These are phyloP conservation scores for Pichiaceae sp. DNA, from an alignment of 1,139 yeast genomes.

Conservation along the genomic window DNA sequence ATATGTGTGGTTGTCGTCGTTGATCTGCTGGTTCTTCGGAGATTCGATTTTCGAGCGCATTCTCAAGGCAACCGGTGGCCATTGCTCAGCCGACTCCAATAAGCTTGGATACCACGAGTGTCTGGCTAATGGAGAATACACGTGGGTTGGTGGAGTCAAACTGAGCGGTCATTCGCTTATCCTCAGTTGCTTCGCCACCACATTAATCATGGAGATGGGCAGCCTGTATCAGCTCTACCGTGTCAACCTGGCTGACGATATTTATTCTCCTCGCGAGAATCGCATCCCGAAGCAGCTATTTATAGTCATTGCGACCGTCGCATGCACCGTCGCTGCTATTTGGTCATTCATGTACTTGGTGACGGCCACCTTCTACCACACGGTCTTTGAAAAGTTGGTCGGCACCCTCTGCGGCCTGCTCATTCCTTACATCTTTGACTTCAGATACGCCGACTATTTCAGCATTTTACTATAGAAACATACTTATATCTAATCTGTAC, in stretches of 20 bases:
- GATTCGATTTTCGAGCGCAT: conserved; percentile 37
- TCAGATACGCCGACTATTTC: conserved; percentile 5
- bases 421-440: conserved; percentile 31
- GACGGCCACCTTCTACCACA: conserved; percentile 59
- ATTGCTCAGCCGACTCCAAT: conserved; percentile 23
- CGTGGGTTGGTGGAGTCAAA: conserved; percentile 54
- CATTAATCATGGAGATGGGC: not conserved
- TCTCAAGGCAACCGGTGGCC: conserved; percentile 33
- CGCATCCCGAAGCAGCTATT: not conserved
- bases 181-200: conserved; percentile 30
- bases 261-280: not conserved
- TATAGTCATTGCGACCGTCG: not conserved
- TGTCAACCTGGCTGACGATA: not conserved
- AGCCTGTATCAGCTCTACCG: not conserved
- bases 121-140: conserved; percentile 10
- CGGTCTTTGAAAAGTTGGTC: conserved; percentile 42
- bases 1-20: conserved; percentile 15
- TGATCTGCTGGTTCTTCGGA: conserved; percentile 40
- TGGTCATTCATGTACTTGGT: conserved; percentile 30
- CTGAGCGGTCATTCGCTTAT: conserved; percentile 58
- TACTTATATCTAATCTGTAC: conserved; percentile 1
- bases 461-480: not conserved
- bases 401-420: conserved; percentile 42
- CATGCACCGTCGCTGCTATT: not conserved
- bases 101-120: conserved; percentile 14